These are phyloP conservation scores for Claviceps sp. DNA, from an alignment of 2,329 filamentous ascomycete species.

Conservation along the genomic window DNA sequence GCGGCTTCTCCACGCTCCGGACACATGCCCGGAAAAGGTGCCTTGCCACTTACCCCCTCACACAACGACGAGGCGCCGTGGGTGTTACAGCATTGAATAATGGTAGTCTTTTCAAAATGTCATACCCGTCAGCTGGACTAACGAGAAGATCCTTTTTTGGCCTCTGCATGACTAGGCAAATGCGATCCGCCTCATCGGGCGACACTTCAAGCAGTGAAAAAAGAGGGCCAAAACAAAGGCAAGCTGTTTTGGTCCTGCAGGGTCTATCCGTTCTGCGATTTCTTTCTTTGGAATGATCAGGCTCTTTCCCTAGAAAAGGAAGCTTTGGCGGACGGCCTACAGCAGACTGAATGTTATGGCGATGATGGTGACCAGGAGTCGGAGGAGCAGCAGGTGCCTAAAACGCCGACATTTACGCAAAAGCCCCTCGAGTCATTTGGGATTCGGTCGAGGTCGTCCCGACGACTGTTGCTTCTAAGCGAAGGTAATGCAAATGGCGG, in stretches of 20 bases:
- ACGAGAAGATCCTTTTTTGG: neutral
- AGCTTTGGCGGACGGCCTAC: constrained; percentile 3
- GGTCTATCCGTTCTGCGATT: constrained; percentile 23
- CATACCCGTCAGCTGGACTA: neutral
- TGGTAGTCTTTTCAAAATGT: neutral
- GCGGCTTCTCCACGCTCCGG: neutral
- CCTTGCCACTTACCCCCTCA: neutral
- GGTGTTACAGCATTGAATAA: neutral
- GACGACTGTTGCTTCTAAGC: constrained; percentile 1
- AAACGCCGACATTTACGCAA: constrained; percentile 17
- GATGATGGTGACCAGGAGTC: neutral
- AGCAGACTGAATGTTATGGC: neutral
- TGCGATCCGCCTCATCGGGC: constrained; percentile 27
- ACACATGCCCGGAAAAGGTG: neutral
- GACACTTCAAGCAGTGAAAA: constrained; percentile 22
- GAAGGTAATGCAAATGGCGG: neutral
- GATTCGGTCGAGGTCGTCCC: constrained; percentile 13
- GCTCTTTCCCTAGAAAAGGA: constrained; percentile 19
- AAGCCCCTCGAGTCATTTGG: constrained; percentile 17
- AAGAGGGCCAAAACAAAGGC: constrained; percentile 25
- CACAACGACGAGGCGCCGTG: neutral
- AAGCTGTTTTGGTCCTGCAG: constrained; percentile 29
- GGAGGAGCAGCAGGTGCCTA: constrained; percentile 8
- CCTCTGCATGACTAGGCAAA: constrained; percentile 21
- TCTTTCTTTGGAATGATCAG: constrained; percentile 32